Conservation (phyloP, 257 asterid species). For the Vinca minor region DNA sequence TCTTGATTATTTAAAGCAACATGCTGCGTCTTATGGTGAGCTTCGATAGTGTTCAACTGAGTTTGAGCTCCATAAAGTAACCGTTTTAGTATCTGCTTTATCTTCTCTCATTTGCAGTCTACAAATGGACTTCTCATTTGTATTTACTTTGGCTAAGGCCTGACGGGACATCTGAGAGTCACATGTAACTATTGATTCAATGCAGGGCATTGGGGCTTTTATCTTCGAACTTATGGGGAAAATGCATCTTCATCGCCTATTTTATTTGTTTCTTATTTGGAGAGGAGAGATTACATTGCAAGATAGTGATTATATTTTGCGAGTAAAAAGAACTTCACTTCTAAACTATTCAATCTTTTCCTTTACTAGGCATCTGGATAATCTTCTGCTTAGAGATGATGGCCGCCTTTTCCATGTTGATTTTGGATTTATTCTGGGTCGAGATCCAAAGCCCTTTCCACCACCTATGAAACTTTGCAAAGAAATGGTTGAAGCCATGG, state of each 20-base stretch:
- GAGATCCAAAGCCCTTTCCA: conserved; percentile 98
- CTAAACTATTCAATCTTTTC: conserved; percentile 19
- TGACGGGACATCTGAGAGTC: no score
- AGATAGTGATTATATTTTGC: not conserved
- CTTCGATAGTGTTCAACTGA: not conserved
- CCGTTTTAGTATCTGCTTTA: not conserved
- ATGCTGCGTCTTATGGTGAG: no score
- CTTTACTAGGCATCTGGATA: conserved; percentile 83
- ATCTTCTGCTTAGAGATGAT: conserved; percentile 87
- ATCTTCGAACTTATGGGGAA: not conserved
- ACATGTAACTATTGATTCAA: not conserved
- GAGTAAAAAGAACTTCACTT: not conserved
- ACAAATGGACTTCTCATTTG: not conserved
- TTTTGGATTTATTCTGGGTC: conserved; percentile 88
- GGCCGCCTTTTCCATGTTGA: conserved; percentile 97
- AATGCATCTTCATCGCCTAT: not conserved
- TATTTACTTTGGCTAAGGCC: no score
- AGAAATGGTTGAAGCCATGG: conserved; percentile 99
- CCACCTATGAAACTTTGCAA: conserved; percentile 99
- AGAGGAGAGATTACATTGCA: not conserved
- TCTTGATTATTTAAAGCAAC: not conserved
- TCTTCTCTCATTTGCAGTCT: not conserved
- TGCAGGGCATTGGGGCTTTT: no score
- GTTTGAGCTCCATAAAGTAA: not conserved
- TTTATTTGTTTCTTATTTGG: not conserved